A percentile compares a stretch with the other conserved stretches of the same genome.
phyloP scores from a whole-genome alignment of 2,329 filamentous ascomycete species.

The Colletotrichum shisoi region DNA sequence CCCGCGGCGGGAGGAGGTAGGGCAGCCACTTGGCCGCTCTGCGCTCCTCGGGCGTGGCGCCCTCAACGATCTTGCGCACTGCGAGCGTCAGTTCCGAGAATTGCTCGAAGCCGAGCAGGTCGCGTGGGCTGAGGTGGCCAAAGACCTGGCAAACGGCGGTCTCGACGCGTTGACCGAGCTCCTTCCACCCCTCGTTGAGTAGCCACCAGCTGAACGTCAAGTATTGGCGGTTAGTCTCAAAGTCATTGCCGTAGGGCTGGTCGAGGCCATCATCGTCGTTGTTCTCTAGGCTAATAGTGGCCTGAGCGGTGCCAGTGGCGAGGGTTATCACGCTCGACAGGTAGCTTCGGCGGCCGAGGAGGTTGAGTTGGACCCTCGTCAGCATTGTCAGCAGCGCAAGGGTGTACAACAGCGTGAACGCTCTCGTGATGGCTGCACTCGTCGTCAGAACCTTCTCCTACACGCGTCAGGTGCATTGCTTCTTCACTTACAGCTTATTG shows the following conservation, averaged over 20 bases:
- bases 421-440: slow-evolving; percentile 78
- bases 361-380: slow-evolving; percentile 94
- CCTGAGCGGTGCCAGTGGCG: slow-evolving; percentile 75
- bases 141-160: slow-evolving; percentile 89
- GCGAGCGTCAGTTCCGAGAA: slow-evolving; percentile 83
- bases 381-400: slow-evolving; percentile 88
- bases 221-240: slow-evolving; percentile 94
- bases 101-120: slow-evolving; percentile 81
- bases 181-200: slow-evolving; percentile 86
- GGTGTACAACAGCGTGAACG: slow-evolving; percentile 92
- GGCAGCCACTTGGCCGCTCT: slow-evolving; percentile 73
- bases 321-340: slow-evolving; percentile 93
- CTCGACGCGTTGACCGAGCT: slow-evolving; percentile 82
- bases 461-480: not conserved
- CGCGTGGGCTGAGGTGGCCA: slow-evolving; percentile 84
- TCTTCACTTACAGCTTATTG: slow-evolving; percentile 79
- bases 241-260: slow-evolving; percentile 87
- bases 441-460: slow-evolving; percentile 17
- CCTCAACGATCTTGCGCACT: slow-evolving; percentile 86
- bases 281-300: slow-evolving; percentile 88
- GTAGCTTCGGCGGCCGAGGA: slow-evolving; percentile 93
- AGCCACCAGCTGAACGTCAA: slow-evolving; percentile 99
- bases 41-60: slow-evolving; percentile 55
- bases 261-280: slow-evolving; percentile 87
- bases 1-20: slow-evolving; percentile 80